Evolutionary conservation across 768 basidiomycete genomes (phyloP).

Genomic region (Tulasnella sp.): DNA sequence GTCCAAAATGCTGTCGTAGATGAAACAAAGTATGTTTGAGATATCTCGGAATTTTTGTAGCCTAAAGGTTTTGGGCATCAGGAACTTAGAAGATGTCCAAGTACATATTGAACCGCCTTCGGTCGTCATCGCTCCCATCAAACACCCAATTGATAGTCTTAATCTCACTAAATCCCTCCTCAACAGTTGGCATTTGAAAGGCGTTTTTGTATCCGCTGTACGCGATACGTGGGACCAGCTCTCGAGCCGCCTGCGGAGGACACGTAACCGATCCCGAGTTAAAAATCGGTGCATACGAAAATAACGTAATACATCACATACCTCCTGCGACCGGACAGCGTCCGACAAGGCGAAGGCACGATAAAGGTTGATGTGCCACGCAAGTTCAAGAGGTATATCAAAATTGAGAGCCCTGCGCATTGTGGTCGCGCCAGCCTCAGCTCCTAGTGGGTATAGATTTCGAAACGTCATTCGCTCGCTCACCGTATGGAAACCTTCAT

Average conservation of each 20-base stretch:
- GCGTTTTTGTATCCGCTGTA: constrained; percentile 42
- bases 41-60: too few relatives aligned
- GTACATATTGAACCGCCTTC: constrained; percentile 19
- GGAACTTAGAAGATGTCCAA: constrained; percentile 4
- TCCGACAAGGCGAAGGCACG: constrained; percentile 41
- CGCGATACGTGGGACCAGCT: constrained; percentile 48
- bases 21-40: too few relatives aligned
- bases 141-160: constrained; percentile 72
- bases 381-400: constrained; percentile 63
- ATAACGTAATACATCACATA: background rate
- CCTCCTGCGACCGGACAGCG: constrained; percentile 21
- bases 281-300: background rate
- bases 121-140: constrained; percentile 63
- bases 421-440: too few relatives aligned
- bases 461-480: too few relatives aligned
- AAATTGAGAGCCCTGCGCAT: constrained; percentile 60
- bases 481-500: constrained; percentile 48
- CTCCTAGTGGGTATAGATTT: too few relatives aligned
- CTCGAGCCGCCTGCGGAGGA: constrained; percentile 38
- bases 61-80: too few relatives aligned
- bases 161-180: constrained; percentile 72
- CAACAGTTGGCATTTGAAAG: constrained; percentile 47
- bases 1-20: too few relatives aligned
- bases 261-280: background rate
- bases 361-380: constrained; percentile 91